Evolutionary conservation across 2,329 filamentous ascomycete genomes (phyloP).

Genomic region (Aspergillus tamarii): DNA sequence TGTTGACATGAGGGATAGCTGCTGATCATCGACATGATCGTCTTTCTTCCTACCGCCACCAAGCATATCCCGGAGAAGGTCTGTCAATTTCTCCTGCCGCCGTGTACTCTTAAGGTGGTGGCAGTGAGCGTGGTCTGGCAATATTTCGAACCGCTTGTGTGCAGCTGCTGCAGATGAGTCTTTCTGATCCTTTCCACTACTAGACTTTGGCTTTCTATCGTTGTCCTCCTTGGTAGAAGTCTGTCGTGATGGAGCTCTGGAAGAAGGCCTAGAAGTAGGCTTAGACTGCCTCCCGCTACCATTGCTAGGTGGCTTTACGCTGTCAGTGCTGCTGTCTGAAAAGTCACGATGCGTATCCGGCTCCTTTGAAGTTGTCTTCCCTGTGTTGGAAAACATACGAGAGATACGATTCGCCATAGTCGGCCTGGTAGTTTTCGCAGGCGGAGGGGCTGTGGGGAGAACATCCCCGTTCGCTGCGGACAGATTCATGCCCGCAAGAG

Average conservation of each 20-base stretch:
- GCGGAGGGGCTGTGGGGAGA: conserved; percentile 33
- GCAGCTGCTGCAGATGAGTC: conserved; percentile 30
- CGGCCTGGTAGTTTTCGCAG: conserved; percentile 39
- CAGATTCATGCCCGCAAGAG: conserved; percentile 48
- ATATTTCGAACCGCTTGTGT: conserved; percentile 59
- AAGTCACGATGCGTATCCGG: conserved; percentile 37
- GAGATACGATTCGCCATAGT: conserved; percentile 50
- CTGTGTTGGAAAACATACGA: conserved; percentile 51
- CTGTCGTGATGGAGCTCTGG: conserved; percentile 38
- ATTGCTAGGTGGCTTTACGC: conserved; percentile 36
- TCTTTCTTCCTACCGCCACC: conserved; percentile 78
- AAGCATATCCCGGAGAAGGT: conserved; percentile 85
- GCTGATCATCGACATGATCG: conserved; percentile 64
- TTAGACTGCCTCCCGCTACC: conserved; percentile 34
- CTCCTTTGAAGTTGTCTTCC: conserved; percentile 39
- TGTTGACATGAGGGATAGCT: conserved; percentile 88
- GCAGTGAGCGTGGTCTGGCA: conserved; percentile 73
- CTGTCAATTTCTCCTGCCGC: conserved; percentile 90
- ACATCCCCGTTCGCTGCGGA: conserved; percentile 40
- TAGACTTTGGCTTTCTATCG: conserved; percentile 33
- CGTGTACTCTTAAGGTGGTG: conserved; percentile 88
- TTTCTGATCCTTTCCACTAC: conserved; percentile 37
- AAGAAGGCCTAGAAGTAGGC: conserved; percentile 33
- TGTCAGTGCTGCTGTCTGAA: conserved; percentile 43
- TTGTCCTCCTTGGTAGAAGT: conserved; percentile 36